phyloP scores from a whole-genome alignment of 2,329 filamentous ascomycete genomes.

The Clonostachys sp. region DNA sequence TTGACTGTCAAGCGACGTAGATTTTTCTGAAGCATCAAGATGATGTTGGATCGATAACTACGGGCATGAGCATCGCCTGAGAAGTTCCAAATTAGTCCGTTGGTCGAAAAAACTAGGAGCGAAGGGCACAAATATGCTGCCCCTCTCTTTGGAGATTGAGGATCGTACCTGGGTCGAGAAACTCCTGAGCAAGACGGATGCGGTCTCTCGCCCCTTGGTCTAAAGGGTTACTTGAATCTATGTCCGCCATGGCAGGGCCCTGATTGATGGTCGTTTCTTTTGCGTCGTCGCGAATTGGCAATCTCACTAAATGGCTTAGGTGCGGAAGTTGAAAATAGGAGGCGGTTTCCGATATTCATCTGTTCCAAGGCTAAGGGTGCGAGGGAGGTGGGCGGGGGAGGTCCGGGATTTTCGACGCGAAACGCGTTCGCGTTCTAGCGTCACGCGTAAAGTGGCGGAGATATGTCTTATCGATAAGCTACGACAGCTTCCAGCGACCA shows the following conservation, averaged over 20 bases:
- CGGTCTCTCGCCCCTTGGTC: slow-evolving; percentile 83
- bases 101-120: slow-evolving; percentile 3
- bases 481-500: no score
- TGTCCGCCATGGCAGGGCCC: slow-evolving; percentile 20
- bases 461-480: no score
- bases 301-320: no score
- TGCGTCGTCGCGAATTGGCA: no score
- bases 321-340: no score
- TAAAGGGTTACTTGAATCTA: slow-evolving; percentile 72
- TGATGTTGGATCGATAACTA: slow-evolving; percentile 88
- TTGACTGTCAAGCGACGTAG: slow-evolving; percentile 65
- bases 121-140: background rate
- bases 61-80: slow-evolving; percentile 49
- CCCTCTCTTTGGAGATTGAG: background rate
- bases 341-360: no score
- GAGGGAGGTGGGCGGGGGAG: no score
- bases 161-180: slow-evolving; percentile 81
- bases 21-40: slow-evolving; percentile 68
- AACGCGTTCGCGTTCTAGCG: no score
- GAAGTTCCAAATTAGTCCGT: background rate
- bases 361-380: no score
- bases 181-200: slow-evolving; percentile 83
- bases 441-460: no score
- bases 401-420: no score
- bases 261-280: no score